Percentiles rank a stretch among this genome's conserved stretches.
Conservation (phyloP, 345 rosid genomes). For the Hibiscus tridactylites region DNA sequence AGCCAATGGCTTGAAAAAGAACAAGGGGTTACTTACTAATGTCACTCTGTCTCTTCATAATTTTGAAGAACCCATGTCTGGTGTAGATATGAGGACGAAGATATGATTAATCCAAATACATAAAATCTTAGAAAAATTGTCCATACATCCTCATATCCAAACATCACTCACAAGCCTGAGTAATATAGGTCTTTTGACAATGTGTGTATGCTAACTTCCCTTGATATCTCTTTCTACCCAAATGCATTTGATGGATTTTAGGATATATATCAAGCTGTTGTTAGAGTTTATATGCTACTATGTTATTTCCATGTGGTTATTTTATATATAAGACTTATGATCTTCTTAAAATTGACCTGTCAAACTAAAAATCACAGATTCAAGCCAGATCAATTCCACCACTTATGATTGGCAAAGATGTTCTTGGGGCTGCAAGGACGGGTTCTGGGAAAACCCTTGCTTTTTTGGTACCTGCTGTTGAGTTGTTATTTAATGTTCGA, state of each 20-base stretch:
- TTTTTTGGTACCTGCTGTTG: slow-evolving; percentile 85
- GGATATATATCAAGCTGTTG: background rate
- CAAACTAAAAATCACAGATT: slow-evolving; percentile 40
- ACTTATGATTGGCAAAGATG: slow-evolving; percentile 80
- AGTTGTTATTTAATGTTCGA: slow-evolving; percentile 58
- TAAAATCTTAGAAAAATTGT: too few species aligned
- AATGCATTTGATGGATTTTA: too few species aligned
- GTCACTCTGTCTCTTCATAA: background rate
- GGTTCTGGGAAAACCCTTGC: slow-evolving; percentile 99
- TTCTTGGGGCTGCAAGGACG: slow-evolving; percentile 95
- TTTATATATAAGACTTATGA: background rate
- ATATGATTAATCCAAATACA: too few species aligned
- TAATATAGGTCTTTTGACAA: too few species aligned
- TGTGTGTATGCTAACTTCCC: too few species aligned
- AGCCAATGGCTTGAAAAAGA: background rate
- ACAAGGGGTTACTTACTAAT: background rate
- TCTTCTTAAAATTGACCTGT: background rate
- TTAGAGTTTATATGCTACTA: background rate
- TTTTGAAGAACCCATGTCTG: too few species aligned
- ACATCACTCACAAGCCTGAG: too few species aligned
- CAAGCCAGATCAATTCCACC: slow-evolving; percentile 84
- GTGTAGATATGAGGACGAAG: too few species aligned
- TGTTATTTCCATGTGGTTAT: background rate
- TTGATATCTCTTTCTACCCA: too few species aligned
- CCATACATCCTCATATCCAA: too few species aligned